These are phyloP conservation scores for Neonectria sp. DNA, from an alignment of 2,329 filamentous ascomycete genomes.

Conservation along the genomic window DNA sequence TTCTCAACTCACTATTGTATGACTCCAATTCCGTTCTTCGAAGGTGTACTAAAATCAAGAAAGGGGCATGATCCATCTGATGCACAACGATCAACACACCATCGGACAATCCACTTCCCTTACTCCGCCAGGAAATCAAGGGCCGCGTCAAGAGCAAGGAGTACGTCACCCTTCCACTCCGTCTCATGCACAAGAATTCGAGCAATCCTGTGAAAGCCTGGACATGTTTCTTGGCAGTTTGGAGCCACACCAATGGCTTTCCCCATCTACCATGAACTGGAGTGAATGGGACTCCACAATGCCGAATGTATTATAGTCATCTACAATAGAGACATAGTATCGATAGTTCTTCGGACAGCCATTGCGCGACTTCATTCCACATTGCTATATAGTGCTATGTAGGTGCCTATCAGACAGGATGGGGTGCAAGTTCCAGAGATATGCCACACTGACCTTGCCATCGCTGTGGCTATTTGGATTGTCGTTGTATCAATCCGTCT, in stretches of 20 bases:
- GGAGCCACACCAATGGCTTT: conserved; percentile 33
- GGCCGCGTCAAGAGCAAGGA: neutral
- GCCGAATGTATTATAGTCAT: neutral
- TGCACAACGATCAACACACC: neutral
- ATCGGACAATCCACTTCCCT: neutral
- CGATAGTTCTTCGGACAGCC: too few species aligned
- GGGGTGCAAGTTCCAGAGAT: too few species aligned
- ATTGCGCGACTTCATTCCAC: too few species aligned
- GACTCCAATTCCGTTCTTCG: neutral
- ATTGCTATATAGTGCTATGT: too few species aligned
- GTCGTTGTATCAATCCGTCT: neutral
- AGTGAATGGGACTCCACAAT: conserved; percentile 20
- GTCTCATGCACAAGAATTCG: neutral
- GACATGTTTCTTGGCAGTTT: conserved; percentile 19
- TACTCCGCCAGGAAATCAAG: neutral
- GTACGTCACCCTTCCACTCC: neutral
- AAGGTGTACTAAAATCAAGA: neutral
- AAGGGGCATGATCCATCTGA: neutral
- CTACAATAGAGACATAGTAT: too few species aligned
- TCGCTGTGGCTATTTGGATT: too few species aligned
- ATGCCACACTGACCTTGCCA: too few species aligned
- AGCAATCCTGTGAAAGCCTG: neutral
- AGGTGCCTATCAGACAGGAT: too few species aligned
- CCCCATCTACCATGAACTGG: conserved; percentile 31
- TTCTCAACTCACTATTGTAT: conserved; percentile 3